Conservation (phyloP, 2,329 filamentous ascomycete species). For the Macroventuria anomochaeta region DNA sequence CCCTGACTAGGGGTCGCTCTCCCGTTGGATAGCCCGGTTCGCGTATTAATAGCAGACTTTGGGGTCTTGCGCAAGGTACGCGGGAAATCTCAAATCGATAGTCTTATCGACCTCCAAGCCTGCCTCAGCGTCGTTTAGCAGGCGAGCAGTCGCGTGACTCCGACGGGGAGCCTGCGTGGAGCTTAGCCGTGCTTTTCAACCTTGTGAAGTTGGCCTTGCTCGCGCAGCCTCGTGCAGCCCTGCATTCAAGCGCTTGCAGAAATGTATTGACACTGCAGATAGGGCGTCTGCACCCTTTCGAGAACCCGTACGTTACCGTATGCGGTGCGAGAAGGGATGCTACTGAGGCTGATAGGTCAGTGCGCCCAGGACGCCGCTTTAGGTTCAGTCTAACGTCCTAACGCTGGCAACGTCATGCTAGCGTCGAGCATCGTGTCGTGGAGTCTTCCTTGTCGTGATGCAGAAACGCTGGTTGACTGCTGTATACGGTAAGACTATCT, state of each 20-base stretch:
- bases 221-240: constrained; percentile 10
- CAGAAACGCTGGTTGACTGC: background rate
- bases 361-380: constrained; percentile 18
- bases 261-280: constrained; percentile 11
- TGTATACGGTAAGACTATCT: constrained; percentile 12
- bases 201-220: constrained; percentile 1
- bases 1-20: constrained; percentile 22
- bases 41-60: constrained; percentile 20
- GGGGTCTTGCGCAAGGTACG: constrained; percentile 11
- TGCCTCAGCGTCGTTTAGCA: constrained; percentile 4
- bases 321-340: constrained; percentile 10
- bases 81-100: constrained; percentile 21
- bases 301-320: background rate
- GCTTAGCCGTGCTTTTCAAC: background rate
- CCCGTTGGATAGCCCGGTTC: constrained; percentile 3
- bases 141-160: constrained; percentile 1
- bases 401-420: constrained; percentile 11
- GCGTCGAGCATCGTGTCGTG: constrained; percentile 5
- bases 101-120: constrained; percentile 10
- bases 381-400: constrained; percentile 9
- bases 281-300: constrained; percentile 3
- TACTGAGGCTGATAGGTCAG: constrained; percentile 1
- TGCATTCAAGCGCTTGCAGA: constrained; percentile 4
- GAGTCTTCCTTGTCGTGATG: constrained; percentile 2
- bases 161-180: background rate